Conservation (phyloP, 371 early-diverging fungal genomes). For the Gilbertella persicaria region DNA sequence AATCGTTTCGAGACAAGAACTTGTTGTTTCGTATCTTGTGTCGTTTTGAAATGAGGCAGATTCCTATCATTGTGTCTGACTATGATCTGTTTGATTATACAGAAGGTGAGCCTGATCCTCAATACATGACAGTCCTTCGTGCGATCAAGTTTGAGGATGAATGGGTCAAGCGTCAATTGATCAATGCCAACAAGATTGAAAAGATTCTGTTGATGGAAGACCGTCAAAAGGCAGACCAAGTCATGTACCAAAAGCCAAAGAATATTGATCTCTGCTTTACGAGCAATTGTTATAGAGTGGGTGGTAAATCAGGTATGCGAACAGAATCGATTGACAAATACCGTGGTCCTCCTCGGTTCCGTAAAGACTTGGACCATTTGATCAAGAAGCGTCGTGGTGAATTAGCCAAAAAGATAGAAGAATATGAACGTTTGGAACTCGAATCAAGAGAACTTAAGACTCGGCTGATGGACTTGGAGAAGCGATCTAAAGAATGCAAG, state of each 20-base stretch:
- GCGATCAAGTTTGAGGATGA: constrained; percentile 67
- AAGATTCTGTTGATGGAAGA: constrained; percentile 72
- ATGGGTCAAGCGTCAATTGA: constrained; percentile 77
- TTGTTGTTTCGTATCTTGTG: constrained; percentile 55
- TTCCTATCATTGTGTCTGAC: constrained; percentile 62
- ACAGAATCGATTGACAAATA: constrained; percentile 39
- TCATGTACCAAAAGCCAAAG: constrained; percentile 69
- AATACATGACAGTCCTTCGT: constrained; percentile 69
- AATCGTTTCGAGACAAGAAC: constrained; percentile 67
- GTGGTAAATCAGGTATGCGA: constrained; percentile 50
- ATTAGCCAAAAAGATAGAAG: not conserved
- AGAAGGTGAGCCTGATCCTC: constrained; percentile 67
- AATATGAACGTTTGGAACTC: not conserved
- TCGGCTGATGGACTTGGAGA: not conserved
- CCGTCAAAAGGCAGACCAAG: constrained; percentile 70
- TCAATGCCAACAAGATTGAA: constrained; percentile 77
- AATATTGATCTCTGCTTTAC: constrained; percentile 78
- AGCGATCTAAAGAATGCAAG: not conserved
- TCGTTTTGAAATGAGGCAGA: constrained; percentile 44
- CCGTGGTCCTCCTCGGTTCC: constrained; percentile 48
- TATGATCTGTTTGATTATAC: constrained; percentile 72
- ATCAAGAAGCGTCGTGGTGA: constrained; percentile 20
- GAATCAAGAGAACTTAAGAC: constrained; percentile 2
- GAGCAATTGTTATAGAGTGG: constrained; percentile 64
- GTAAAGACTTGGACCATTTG: constrained; percentile 40